A percentile compares a stretch with the other conserved stretches of the same genome.
These are phyloP conservation scores for Pezicula rhizophila DNA, from an alignment of 2,329 filamentous ascomycete genomes.

Conservation along the genomic window DNA sequence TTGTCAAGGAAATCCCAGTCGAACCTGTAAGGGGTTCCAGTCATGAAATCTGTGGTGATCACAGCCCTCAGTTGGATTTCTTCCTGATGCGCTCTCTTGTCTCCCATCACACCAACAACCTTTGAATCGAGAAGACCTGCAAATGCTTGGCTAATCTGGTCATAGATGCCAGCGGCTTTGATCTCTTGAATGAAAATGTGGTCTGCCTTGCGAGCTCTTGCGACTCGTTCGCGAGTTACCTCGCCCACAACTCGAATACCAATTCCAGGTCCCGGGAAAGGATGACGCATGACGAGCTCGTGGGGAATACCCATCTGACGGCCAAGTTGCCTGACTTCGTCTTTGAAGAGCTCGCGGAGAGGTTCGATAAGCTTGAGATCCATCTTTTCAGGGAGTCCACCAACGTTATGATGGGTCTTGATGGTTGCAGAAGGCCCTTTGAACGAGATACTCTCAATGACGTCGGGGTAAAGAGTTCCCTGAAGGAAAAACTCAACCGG, in stretches of 20 bases:
- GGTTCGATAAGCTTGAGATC: slow-evolving; percentile 69
- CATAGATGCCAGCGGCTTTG: slow-evolving; percentile 63
- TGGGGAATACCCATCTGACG: slow-evolving; percentile 64
- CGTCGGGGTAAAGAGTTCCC: slow-evolving; percentile 64
- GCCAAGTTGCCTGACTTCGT: slow-evolving; percentile 69
- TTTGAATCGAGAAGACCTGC: slow-evolving; percentile 61
- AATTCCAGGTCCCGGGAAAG: slow-evolving; percentile 68
- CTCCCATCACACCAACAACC: slow-evolving; percentile 62
- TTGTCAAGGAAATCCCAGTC: slow-evolving; percentile 57
- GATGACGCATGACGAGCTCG: slow-evolving; percentile 73
- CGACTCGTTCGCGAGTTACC: slow-evolving; percentile 71
- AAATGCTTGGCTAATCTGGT: slow-evolving; percentile 65
- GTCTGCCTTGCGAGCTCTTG: slow-evolving; percentile 73
- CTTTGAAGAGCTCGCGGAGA: slow-evolving; percentile 75
- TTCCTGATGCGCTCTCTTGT: slow-evolving; percentile 61
- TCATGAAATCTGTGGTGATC: slow-evolving; percentile 43
- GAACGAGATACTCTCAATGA: slow-evolving; percentile 60
- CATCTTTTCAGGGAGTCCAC: slow-evolving; percentile 56
- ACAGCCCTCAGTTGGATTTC: slow-evolving; percentile 58
- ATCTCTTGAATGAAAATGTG: slow-evolving; percentile 75
- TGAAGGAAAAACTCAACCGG: slow-evolving; percentile 84
- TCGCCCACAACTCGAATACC: slow-evolving; percentile 73
- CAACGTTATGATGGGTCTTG: slow-evolving; percentile 68
- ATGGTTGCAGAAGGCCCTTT: slow-evolving; percentile 67
- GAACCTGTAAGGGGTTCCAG: slow-evolving; percentile 30